Evolutionary conservation across 768 basidiomycete species (phyloP).

Genomic region (Termitomyces sp.): DNA sequence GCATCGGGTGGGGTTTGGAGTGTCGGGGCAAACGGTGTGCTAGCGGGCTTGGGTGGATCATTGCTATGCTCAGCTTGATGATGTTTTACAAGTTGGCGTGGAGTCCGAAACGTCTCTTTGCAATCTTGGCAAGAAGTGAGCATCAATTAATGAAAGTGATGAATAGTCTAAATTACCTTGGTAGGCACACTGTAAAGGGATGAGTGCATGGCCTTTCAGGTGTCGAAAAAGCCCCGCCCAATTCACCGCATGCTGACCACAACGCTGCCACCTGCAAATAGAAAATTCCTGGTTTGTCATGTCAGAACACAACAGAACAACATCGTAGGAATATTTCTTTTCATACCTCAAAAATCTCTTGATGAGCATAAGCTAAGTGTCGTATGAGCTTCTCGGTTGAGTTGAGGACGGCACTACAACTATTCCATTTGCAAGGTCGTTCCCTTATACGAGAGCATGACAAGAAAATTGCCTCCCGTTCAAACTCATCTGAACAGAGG

Average conservation of each 20-base stretch:
- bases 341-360: constrained; percentile 9
- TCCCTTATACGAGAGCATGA: constrained; percentile 46
- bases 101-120: constrained; percentile 40
- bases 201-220: constrained; percentile 47
- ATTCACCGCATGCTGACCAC: constrained; percentile 38
- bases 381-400: constrained; percentile 43
- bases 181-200: constrained; percentile 43
- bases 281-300: constrained; percentile 21
- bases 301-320: background rate
- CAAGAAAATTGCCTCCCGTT: constrained; percentile 40
- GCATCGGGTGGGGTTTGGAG: constrained; percentile 29
- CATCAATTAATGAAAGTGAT: background rate
- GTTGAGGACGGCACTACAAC: constrained; percentile 53
- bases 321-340: background rate
- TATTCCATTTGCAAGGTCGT: constrained; percentile 54
- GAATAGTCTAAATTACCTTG: constrained; percentile 35
- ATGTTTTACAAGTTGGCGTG: constrained; percentile 48
- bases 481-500: constrained; percentile 13
- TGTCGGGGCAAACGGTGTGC: constrained; percentile 26
- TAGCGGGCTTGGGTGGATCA: constrained; percentile 28
- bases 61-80: constrained; percentile 36
- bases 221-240: constrained; percentile 40
- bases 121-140: constrained; percentile 41
- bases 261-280: constrained; percentile 55
- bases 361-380: constrained; percentile 37